These are phyloP conservation scores for Gossypium turneri DNA, from an alignment of 345 rosid genomes.

Conservation along the genomic window DNA sequence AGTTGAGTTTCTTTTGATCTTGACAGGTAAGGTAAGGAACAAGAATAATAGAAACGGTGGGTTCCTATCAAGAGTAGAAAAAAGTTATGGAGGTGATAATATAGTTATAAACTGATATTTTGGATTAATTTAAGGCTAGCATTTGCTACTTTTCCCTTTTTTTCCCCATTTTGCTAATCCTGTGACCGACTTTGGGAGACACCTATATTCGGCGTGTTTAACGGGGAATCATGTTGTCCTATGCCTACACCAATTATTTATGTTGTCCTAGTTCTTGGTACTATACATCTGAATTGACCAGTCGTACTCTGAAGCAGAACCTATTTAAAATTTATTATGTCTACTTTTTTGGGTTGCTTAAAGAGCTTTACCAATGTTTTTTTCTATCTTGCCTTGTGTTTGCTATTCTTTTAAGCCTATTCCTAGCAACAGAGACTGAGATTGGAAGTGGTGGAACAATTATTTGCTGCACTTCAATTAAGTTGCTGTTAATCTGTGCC, in stretches of 20 bases:
- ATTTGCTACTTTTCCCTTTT: background rate
- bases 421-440: no score
- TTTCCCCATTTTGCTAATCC: background rate
- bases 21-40: constrained; percentile 8
- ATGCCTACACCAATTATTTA: constrained; percentile 9
- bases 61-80: background rate
- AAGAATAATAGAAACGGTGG: background rate
- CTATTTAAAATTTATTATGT: background rate
- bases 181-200: background rate
- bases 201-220: constrained; percentile 22
- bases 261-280: background rate
- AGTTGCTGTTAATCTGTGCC: background rate
- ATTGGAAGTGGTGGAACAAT: no score
- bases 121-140: background rate
- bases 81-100: background rate
- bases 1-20: constrained; percentile 17
- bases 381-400: background rate
- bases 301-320: background rate
- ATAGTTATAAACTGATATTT: background rate
- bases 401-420: background rate
- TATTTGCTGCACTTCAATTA: background rate
- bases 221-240: constrained; percentile 22
- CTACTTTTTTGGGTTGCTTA: background rate
- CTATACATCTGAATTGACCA: constrained; percentile 9
- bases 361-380: background rate